These are phyloP conservation scores for Pleurotus tuber-regium DNA, from an alignment of 768 basidiomycete species.

Conservation along the genomic window DNA sequence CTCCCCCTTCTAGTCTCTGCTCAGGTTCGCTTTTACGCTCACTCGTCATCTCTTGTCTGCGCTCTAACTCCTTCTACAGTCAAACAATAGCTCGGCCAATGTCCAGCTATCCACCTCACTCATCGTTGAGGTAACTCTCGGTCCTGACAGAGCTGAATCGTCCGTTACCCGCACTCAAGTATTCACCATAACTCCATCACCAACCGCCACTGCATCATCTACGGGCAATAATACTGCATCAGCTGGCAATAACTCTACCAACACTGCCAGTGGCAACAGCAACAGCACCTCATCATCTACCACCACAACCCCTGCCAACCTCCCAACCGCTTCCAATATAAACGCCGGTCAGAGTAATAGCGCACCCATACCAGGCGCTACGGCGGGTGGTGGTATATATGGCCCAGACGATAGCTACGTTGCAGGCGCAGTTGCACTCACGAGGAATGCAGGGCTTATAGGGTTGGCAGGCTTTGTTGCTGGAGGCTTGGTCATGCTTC, in stretches of 20 bases:
- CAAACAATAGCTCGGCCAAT: constrained; percentile 31
- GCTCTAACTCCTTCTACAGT: neutral
- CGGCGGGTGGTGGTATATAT: constrained; percentile 45
- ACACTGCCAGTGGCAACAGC: constrained; percentile 17
- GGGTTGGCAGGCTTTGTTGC: constrained; percentile 43
- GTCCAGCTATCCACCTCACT: constrained; percentile 33
- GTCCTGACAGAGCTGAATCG: constrained; percentile 37
- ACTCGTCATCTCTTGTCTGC: neutral
- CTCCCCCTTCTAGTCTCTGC: constrained; percentile 40
- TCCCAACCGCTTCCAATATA: constrained; percentile 60
- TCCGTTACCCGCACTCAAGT: constrained; percentile 40
- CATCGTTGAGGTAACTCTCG: constrained; percentile 33
- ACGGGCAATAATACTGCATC: constrained; percentile 23
- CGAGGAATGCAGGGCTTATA: constrained; percentile 41
- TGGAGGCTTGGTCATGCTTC: constrained; percentile 45
- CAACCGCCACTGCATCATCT: constrained; percentile 16
- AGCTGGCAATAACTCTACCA: neutral
- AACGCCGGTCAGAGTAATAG: constrained; percentile 52
- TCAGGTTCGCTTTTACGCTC: constrained; percentile 31
- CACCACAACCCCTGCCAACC: constrained; percentile 39
- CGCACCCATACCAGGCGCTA: constrained; percentile 61
- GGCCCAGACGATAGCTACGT: constrained; percentile 72
- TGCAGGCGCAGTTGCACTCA: constrained; percentile 49
- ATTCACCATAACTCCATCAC: constrained; percentile 42
- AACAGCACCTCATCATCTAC: constrained; percentile 27